These are phyloP conservation scores for Exophiala spinifera DNA, from an alignment of 2,329 filamentous ascomycete species.

Conservation along the genomic window DNA sequence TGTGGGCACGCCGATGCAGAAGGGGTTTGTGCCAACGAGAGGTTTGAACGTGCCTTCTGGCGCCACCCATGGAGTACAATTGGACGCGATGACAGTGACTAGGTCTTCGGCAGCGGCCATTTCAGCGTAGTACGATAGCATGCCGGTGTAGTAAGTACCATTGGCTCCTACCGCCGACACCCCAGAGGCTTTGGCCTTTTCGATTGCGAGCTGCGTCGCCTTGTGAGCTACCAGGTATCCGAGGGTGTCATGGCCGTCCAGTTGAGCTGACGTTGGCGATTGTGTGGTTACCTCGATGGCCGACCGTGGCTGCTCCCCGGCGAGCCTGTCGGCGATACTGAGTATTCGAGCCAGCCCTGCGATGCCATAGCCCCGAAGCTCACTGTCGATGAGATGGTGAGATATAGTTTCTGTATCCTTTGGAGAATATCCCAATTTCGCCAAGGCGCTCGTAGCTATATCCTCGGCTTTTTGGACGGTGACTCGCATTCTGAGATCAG, in stretches of 20 bases:
- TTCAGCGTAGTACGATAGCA: conserved; percentile 19
- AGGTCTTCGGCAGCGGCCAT: conserved; percentile 16
- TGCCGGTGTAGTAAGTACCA: conserved; percentile 18
- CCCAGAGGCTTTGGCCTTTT: conserved; percentile 15
- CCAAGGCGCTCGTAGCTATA: conserved; percentile 1
- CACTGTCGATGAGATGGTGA: conserved; percentile 20
- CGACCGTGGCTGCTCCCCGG: neutral
- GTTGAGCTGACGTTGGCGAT: conserved; percentile 14
- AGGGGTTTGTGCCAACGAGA: conserved; percentile 18
- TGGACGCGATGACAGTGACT: conserved; percentile 17
- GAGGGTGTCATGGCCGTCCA: conserved; percentile 15
- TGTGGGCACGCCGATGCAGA: conserved; percentile 19
- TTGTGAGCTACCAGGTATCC: conserved; percentile 18
- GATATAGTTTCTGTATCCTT: conserved; percentile 8
- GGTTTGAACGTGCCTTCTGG: conserved; percentile 16
- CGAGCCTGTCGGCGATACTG: conserved; percentile 12
- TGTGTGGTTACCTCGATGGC: conserved; percentile 3
- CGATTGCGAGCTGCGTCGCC: conserved; percentile 15
- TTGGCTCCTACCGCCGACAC: conserved; percentile 13
- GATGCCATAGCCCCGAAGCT: conserved; percentile 20
- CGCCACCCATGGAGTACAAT: conserved; percentile 16
- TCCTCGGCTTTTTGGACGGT: neutral
- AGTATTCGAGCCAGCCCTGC: conserved; percentile 17
- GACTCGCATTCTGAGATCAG: neutral
- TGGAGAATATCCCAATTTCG: conserved; percentile 6